Evolutionary conservation across 192 early-diverging fungal genomes (phyloP), one percentile per base, ranked within the genome.

Genomic region (Cladochytrium replicatum): DNA sequence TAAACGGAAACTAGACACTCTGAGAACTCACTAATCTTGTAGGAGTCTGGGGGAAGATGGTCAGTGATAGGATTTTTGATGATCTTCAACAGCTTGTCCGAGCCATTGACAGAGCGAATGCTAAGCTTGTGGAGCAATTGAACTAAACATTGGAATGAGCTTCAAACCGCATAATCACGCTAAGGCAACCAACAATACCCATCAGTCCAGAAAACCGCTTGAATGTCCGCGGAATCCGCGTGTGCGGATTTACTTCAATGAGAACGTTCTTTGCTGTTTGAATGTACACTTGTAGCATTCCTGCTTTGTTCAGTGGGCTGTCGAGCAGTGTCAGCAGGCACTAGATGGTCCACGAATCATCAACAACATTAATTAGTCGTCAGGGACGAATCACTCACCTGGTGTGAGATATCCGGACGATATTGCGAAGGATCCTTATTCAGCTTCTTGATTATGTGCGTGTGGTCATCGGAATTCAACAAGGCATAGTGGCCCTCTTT

Each of bases 211-310:
- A 86, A 68, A 99, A 99, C 48, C 96, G 82, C 76, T 97, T 99
- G 58, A 93, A 99, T 5, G 96, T 99, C 64, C 96, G 78, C n/a
- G 96, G 96, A 60, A 99, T 99, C 54, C 96, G 83, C 44, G 97
- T 87, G 48, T 92, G 87, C 32, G 96, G 96, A 61, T 89, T 92
- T 31, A 99, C 87, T 76, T 99, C 96, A 47, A 99, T 97, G 26
- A 99, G 73, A 13, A 95, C 92, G 48, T 91, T 89, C 63, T 82
- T 87, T 43, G 77, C 75, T 2, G 96, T 99, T 52, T 92, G 90
- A 34, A 99, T 91, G 62, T 90, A 99, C 34, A 99, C 85, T 65
- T 99, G 96, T 50, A 99, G 65, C n/a, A 87, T 70, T 31, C 96
- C 96, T 1, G 96, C 93, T 69, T 97, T 97, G 78, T 97, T 99